Conservation (phyloP, 1,139 yeast species). For the Yamadazyma pseudoaaseri region DNA sequence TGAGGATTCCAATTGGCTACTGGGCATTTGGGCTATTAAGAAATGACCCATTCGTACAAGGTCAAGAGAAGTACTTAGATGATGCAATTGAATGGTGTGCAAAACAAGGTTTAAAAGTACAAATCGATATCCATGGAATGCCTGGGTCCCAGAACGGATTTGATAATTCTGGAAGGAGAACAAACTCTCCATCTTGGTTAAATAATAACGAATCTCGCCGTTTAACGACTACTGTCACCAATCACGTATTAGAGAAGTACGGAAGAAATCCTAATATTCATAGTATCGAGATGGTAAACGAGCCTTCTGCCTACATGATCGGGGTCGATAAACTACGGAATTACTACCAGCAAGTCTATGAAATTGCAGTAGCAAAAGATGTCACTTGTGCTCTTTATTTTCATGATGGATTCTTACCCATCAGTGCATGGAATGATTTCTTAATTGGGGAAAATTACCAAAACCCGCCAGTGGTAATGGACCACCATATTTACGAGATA, state of each 20-base stretch:
- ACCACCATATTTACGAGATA: constrained; percentile 26
- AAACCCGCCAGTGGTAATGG: constrained; percentile 16
- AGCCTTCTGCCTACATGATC: constrained; percentile 20
- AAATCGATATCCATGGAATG: constrained; percentile 26
- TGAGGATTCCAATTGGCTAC: constrained; percentile 26
- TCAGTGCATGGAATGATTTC: constrained; percentile 21
- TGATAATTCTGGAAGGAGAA: constrained; percentile 24
- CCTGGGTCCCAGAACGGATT: constrained; percentile 32
- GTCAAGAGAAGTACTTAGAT: constrained; percentile 24
- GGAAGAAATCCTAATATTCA: constrained; percentile 23
- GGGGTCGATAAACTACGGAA: constrained; percentile 16
- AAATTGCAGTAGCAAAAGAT: no score
- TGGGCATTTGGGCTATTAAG: constrained; percentile 24
- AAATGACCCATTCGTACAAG: constrained; percentile 23
- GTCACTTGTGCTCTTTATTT: constrained; percentile 52
- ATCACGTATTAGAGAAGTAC: constrained; percentile 21
- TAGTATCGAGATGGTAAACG: constrained; percentile 24
- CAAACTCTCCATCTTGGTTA: constrained; percentile 31
- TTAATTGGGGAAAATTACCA: constrained; percentile 29
- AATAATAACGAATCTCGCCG: constrained; percentile 22
- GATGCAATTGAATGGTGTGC: constrained; percentile 22
- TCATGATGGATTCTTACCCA: no score
- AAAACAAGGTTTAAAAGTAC: constrained; percentile 18
- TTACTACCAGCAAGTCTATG: no score
- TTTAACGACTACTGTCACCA: constrained; percentile 17